phyloP scores from a whole-genome alignment of 805 yeast genomes.

The Zygotorulaspora sp. region DNA sequence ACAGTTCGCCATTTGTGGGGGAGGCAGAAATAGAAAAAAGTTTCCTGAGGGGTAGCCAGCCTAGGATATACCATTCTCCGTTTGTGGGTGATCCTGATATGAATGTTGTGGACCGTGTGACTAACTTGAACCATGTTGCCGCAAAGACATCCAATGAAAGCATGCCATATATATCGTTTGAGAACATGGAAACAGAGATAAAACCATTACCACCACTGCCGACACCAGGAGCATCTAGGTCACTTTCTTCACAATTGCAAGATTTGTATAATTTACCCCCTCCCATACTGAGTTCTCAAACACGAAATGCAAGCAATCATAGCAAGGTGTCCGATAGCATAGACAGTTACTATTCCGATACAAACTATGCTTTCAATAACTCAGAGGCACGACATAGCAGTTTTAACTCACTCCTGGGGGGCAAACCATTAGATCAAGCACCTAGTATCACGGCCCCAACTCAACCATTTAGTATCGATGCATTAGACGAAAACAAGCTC shows the following conservation, averaged over 20 bases:
- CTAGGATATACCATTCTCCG: slow-evolving; percentile 15
- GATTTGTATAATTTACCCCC: slow-evolving; percentile 16
- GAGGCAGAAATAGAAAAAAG: slow-evolving; percentile 10
- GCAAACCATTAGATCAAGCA: slow-evolving; percentile 31
- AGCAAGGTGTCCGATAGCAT: slow-evolving; percentile 30
- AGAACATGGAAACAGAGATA: slow-evolving; percentile 6
- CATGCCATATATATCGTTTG: slow-evolving; percentile 10
- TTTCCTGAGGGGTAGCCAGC: slow-evolving; percentile 1
- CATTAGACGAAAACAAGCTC: slow-evolving; percentile 46
- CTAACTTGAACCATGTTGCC: neutral
- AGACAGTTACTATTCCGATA: slow-evolving; percentile 33
- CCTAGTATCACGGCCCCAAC: slow-evolving; percentile 45
- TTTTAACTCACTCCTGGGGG: slow-evolving; percentile 32
- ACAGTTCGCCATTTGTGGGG: slow-evolving; percentile 20
- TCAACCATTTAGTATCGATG: slow-evolving; percentile 51
- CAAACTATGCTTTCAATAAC: slow-evolving; percentile 34
- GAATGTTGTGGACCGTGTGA: neutral
- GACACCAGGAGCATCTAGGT: neutral
- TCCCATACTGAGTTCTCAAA: slow-evolving; percentile 17
- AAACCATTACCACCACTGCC: slow-evolving; percentile 19
- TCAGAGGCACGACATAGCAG: slow-evolving; percentile 31
- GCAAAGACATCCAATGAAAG: slow-evolving; percentile 5
- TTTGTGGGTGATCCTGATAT: slow-evolving; percentile 18
- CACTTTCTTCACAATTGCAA: neutral
- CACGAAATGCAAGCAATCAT: slow-evolving; percentile 24